These are phyloP conservation scores for Dentipellis sp. DNA, from an alignment of 768 basidiomycete genomes.

Conservation along the genomic window DNA sequence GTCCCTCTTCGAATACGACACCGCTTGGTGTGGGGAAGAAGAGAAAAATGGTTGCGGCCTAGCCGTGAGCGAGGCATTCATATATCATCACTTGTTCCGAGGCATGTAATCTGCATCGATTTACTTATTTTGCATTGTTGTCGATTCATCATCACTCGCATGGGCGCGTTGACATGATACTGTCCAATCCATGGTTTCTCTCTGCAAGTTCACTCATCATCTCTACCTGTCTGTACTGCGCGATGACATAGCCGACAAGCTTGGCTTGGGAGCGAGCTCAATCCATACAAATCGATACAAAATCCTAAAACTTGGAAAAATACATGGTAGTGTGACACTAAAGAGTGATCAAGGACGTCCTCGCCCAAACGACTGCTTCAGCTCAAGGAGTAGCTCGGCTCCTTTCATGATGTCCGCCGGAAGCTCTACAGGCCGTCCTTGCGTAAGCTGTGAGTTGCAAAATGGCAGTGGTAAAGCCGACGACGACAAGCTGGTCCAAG, in stretches of 20 bases:
- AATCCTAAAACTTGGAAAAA: not conserved
- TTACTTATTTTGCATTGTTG: slow-evolving; percentile 12
- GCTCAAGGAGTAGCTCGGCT: slow-evolving; percentile 20
- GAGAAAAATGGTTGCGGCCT: slow-evolving; percentile 35
- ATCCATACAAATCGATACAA: slow-evolving; percentile 8
- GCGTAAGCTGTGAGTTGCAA: too few species aligned
- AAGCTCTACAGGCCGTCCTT: slow-evolving; percentile 16
- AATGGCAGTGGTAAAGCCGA: too few species aligned
- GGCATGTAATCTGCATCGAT: slow-evolving; percentile 11
- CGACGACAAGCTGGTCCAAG: too few species aligned
- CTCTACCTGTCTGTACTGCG: not conserved
- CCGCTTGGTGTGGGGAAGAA: slow-evolving; percentile 37
- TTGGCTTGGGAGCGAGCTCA: too few species aligned
- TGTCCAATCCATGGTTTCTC: too few species aligned
- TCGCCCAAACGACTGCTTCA: slow-evolving; percentile 15
- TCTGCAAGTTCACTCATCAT: too few species aligned
- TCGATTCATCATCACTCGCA: slow-evolving; percentile 2
- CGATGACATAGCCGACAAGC: slow-evolving; percentile 2
- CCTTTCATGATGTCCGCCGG: slow-evolving; percentile 21
- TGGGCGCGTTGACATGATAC: too few species aligned
- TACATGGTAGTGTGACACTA: not conserved
- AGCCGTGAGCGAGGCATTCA: not conserved
- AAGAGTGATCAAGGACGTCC: too few species aligned
- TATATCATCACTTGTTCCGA: not conserved
- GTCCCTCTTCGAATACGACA: slow-evolving; percentile 10